Percentiles rank a stretch among this genome's conserved stretches.
Evolutionary conservation across 345 rosid genomes (phyloP).

Genomic region (Atalantia buxifolia): DNA sequence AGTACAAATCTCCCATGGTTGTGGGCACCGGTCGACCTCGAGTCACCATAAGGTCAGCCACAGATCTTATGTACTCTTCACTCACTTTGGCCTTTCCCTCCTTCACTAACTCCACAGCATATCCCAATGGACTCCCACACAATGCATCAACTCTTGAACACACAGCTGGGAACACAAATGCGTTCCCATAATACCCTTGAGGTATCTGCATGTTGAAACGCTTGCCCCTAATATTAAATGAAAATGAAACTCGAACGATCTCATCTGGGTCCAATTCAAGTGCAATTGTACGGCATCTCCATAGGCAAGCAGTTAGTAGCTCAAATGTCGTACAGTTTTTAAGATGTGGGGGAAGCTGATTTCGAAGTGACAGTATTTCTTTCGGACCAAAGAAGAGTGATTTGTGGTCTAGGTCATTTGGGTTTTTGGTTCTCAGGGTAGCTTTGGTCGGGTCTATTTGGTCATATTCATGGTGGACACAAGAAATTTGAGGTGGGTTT

Average conservation of each 20-base stretch:
- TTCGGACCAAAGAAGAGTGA: slow-evolving; percentile 13
- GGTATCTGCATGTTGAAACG: slow-evolving; percentile 6
- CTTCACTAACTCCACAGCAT: slow-evolving; percentile 16
- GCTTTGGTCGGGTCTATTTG: not conserved
- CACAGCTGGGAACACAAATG: slow-evolving; percentile 9
- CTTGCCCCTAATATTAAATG: slow-evolving; percentile 7
- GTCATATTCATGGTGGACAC: slow-evolving; percentile 2
- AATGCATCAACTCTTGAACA: slow-evolving; percentile 8
- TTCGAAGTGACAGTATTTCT: not conserved
- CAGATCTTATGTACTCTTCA: slow-evolving; percentile 10
- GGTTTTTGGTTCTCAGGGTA: not conserved
- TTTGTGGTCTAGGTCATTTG: not conserved
- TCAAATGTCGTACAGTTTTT: slow-evolving; percentile 16
- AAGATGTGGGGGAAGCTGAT: not conserved
- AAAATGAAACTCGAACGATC: slow-evolving; percentile 1
- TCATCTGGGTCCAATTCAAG: slow-evolving; percentile 18
- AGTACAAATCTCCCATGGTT: not conserved
- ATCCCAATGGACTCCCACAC: not conserved
- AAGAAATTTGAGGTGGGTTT: slow-evolving; percentile 1
- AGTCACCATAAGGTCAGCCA: slow-evolving; percentile 10
- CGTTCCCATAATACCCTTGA: slow-evolving; percentile 27
- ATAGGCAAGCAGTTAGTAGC: slow-evolving; percentile 16
- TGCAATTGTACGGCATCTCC: slow-evolving; percentile 24
- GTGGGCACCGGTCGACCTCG: slow-evolving; percentile 10
- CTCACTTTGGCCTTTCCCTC: slow-evolving; percentile 9